A percentile compares a stretch with the other conserved stretches of the same genome.
Conservation (phyloP, 371 early-diverging fungal species). For the Mucor racemosus region DNA sequence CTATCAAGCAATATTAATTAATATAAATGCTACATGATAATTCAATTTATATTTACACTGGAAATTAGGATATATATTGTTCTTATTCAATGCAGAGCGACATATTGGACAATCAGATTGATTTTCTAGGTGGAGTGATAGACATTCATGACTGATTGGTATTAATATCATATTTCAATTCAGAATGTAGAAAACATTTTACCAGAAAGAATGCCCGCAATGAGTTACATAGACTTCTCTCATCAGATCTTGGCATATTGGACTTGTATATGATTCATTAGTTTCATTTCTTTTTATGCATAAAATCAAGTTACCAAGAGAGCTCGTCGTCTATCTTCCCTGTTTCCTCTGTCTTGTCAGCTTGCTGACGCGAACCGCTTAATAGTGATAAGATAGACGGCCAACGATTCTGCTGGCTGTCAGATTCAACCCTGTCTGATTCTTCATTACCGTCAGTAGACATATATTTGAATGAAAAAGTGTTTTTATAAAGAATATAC, state of each 20-base stretch:
- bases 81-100: constrained; percentile 50
- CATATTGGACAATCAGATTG: constrained; percentile 79
- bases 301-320: constrained; percentile 8
- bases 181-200: constrained; percentile 9
- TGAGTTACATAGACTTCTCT: constrained; percentile 75
- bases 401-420: background rate
- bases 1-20: constrained; percentile 12
- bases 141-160: constrained; percentile 68
- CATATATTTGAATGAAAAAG: background rate
- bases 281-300: background rate
- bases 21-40: background rate
- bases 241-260: constrained; percentile 77
- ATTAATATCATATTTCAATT: background rate
- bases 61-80: constrained; percentile 85
- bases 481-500: no score
- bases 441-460: constrained; percentile 1
- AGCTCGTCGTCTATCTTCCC: constrained; percentile 20
- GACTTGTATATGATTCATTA: constrained; percentile 42
- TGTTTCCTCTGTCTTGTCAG: background rate
- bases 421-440: background rate
- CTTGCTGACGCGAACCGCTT: background rate
- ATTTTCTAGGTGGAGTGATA: constrained; percentile 65
- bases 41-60: constrained; percentile 45
- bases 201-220: constrained; percentile 93
- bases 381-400: background rate